Percentiles rank a stretch among this genome's conserved stretches.
phyloP scores from a whole-genome alignment of 1,284 basidiomycete genomes.

The Vanrija sp. region DNA sequence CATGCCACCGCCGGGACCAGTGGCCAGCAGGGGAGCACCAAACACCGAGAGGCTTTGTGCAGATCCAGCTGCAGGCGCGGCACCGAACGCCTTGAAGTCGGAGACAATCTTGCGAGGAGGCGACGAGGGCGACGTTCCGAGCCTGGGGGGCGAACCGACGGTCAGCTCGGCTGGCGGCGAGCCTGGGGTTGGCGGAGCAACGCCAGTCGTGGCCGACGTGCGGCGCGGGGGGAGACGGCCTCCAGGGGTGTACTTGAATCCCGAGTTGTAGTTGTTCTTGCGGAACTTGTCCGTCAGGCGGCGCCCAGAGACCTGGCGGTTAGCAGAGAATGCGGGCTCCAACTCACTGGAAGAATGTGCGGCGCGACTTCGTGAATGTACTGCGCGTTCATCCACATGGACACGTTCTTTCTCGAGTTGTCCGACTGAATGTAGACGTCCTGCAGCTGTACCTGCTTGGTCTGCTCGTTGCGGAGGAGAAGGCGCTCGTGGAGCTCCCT shows the following conservation, averaged over 20 bases:
- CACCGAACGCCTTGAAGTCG: constrained; percentile 87
- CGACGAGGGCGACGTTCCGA: constrained; percentile 34
- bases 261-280: constrained; percentile 32
- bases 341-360: constrained; percentile 69
- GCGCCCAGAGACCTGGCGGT: constrained; percentile 72
- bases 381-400: constrained; percentile 73
- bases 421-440: constrained; percentile 90
- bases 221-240: constrained; percentile 55
- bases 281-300: constrained; percentile 90
- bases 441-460: constrained; percentile 93
- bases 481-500: constrained; percentile 77
- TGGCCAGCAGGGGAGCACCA: constrained; percentile 41
- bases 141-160: constrained; percentile 37
- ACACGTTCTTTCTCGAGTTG: constrained; percentile 85
- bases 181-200: neutral
- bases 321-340: neutral
- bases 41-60: constrained; percentile 45
- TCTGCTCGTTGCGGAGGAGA: constrained; percentile 87
- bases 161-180: constrained; percentile 20
- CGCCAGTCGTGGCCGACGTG: constrained; percentile 32
- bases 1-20: constrained; percentile 49
- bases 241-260: constrained; percentile 56
- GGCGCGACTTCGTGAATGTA: constrained; percentile 72
- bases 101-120: constrained; percentile 79
- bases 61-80: constrained; percentile 30